phyloP scores from a whole-genome alignment of 2,329 filamentous ascomycete genomes.

The Paraconiothyrium sp. region DNA sequence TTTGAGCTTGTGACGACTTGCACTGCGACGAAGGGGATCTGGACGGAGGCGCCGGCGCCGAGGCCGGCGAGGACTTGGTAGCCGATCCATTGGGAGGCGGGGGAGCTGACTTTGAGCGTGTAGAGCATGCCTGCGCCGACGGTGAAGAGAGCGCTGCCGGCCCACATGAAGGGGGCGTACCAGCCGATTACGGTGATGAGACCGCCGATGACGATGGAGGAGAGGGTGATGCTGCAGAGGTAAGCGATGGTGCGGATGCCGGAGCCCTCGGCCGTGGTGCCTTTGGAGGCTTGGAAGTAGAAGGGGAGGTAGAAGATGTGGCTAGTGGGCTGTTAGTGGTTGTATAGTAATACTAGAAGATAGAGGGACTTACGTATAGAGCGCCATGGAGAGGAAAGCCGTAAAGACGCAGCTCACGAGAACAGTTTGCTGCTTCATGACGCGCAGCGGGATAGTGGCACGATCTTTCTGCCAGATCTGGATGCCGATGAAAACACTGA shows the following conservation, averaged over 20 bases:
- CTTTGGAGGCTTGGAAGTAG: conserved; percentile 57
- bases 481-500: conserved; percentile 54
- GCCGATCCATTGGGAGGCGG: conserved; percentile 48
- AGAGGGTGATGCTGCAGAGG: conserved; percentile 40
- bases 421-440: conserved; percentile 50
- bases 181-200: conserved; percentile 39
- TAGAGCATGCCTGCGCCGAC: conserved; percentile 52
- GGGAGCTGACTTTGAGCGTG: conserved; percentile 41
- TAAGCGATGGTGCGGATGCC: conserved; percentile 48
- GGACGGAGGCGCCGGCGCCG: conserved; percentile 55
- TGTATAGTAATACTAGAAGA: not conserved
- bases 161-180: conserved; percentile 51
- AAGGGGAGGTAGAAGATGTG: conserved; percentile 52
- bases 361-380: conserved; percentile 42
- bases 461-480: conserved; percentile 41
- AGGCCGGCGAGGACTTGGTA: conserved; percentile 51
- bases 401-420: conserved; percentile 45
- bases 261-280: conserved; percentile 49
- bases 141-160: conserved; percentile 46
- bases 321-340: conserved; percentile 20
- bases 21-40: conserved; percentile 56
- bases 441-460: conserved; percentile 41
- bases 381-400: conserved; percentile 48
- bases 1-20: conserved; percentile 52
- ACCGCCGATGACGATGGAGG: conserved; percentile 39